These are phyloP conservation scores for Phytopythium vexans DNA, from an alignment of 352 stramenopile genomes.

Conservation along the genomic window DNA sequence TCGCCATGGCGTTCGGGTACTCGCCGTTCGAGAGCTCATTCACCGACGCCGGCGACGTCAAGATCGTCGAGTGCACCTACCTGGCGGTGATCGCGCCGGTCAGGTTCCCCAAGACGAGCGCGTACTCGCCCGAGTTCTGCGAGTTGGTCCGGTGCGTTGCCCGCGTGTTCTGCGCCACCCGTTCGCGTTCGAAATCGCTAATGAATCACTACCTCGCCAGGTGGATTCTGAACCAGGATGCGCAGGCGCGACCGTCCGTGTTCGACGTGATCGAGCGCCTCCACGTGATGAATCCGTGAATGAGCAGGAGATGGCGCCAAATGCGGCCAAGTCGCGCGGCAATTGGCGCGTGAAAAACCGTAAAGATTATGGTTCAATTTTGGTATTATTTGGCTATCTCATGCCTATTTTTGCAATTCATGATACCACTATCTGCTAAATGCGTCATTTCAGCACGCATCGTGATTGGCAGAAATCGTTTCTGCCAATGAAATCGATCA, in stretches of 20 bases:
- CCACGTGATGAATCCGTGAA: conserved; percentile 23
- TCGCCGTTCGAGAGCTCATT: conserved; percentile 89
- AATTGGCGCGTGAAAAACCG: neutral
- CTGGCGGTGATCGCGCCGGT: conserved; percentile 81
- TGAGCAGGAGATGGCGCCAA: neutral
- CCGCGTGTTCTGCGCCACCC: neutral
- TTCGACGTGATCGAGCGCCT: conserved; percentile 69
- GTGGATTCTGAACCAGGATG: conserved; percentile 70
- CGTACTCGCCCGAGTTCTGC: conserved; percentile 57
- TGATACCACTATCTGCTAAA: neutral
- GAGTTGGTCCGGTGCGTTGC: conserved; percentile 66
- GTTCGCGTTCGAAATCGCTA: conserved; percentile 2
- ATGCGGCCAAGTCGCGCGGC: neutral
- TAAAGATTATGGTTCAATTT: neutral
- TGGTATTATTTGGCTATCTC: neutral
- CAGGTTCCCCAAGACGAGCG: conserved; percentile 62
- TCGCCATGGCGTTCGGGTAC: conserved; percentile 87
- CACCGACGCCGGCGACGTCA: conserved; percentile 55
- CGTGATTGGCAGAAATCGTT: conserved; percentile 3
- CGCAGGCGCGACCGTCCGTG: conserved; percentile 41
- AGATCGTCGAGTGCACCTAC: conserved; percentile 83
- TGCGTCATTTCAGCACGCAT: neutral
- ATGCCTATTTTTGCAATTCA: neutral
- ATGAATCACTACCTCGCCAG: conserved; percentile 24
- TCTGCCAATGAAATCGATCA: neutral